Conservation (phyloP, 2,329 filamentous ascomycete species). For the Fusarium pilosicola region DNA sequence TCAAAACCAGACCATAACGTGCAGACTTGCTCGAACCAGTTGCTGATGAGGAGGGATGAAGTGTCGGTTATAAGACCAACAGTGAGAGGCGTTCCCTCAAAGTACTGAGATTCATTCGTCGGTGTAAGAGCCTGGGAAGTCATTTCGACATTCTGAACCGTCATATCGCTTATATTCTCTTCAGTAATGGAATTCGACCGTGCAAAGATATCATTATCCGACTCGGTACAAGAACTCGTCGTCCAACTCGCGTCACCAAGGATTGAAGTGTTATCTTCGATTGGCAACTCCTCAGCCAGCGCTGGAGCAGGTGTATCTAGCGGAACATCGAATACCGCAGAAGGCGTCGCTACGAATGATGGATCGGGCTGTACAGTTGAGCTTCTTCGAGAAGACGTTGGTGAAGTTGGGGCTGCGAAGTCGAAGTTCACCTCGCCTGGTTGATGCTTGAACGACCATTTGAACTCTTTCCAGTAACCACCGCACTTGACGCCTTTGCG, state of each 20-base stretch:
- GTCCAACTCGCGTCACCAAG: conserved; percentile 25
- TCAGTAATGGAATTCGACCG: conserved; percentile 11
- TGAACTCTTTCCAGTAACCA: conserved; percentile 47
- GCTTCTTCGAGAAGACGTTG: conserved; percentile 6
- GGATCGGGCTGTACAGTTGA: conserved; percentile 20
- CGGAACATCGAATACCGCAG: not conserved
- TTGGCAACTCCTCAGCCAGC: conserved; percentile 4
- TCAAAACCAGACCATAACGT: conserved; percentile 55
- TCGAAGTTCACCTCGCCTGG: conserved; percentile 32
- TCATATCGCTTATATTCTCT: not conserved
- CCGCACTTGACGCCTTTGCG: conserved; percentile 44
- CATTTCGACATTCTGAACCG: conserved; percentile 10
- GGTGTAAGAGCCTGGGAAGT: conserved; percentile 7
- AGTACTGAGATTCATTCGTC: conserved; percentile 18
- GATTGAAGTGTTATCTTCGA: conserved; percentile 12
- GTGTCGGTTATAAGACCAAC: conserved; percentile 43
- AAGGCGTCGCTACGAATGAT: not conserved
- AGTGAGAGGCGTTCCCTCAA: conserved; percentile 24
- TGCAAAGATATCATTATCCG: conserved; percentile 25
- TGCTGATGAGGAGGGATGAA: conserved; percentile 48
- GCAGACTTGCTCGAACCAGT: conserved; percentile 55
- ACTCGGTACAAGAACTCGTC: conserved; percentile 23
- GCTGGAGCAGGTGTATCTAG: not conserved
- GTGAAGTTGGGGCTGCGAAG: conserved; percentile 12
- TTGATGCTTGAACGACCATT: conserved; percentile 57